Evolutionary conservation across 2,329 filamentous ascomycete genomes (phyloP), one percentile per base, ranked within the genome.

Genomic region (Fusarium gaditjirri): DNA sequence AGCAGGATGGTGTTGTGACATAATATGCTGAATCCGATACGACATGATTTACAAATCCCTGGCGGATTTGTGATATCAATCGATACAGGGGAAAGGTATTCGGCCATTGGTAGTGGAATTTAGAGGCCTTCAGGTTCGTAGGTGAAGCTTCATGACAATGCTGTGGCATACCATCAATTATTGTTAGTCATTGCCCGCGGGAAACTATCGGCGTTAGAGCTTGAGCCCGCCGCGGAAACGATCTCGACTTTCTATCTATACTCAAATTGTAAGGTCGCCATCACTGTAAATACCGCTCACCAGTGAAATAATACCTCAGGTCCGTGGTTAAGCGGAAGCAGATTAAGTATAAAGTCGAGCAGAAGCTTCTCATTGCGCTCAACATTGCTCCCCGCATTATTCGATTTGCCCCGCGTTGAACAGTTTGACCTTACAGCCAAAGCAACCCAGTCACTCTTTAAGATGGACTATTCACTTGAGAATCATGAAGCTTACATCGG

Each of bases 401-500:
- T 41, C 21, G 17, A 35, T n/a, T 29, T 42, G 29, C 31, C 50
- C 31, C 65, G 31, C 57, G 57, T 68, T 57, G 44, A 33, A 46
- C 41, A 53, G 50, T 27, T 68, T 29, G 38, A 66, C 16, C 35
- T 36, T 41, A 36, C 52, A 52, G 44, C 39, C 25, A 29, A 21
- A 35, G 36, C 31, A 43, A 33, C 46, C 16, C 11, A 29, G 29
- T 33, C 8, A 39, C 13, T 50, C 17, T 46, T 56, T 29, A 69
- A 14, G 21, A 78, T 78, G 77, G 77, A 78, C 38, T 64, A 73
- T 46, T 70, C 77, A 27, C 59, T 77, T 10, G 65, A 78, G 43
- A 74, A 80, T 27, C 78, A 81, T 66, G 68, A 76, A 43, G 78
- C 77, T 11, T 84, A 80, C 50, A 80, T 84, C 41, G 81, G 80